Evolutionary conservation across 352 stramenopile genomes (phyloP).

Genomic region (Phytophthora podocarpi): DNA sequence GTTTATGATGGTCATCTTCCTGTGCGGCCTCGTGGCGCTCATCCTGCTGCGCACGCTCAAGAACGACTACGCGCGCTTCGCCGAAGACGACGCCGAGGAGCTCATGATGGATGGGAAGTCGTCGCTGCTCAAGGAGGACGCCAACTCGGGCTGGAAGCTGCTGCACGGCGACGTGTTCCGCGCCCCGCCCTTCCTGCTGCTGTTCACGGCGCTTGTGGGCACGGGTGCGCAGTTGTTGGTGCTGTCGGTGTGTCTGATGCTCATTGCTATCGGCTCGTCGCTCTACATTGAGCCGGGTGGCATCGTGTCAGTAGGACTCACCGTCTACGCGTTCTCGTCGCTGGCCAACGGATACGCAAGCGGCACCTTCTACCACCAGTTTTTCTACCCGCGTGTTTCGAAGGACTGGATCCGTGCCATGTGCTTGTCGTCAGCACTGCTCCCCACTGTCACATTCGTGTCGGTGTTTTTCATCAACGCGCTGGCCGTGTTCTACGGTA

Average conservation of each 20-base stretch:
- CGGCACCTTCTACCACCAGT: slow-evolving; percentile 90
- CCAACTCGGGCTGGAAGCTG: slow-evolving; percentile 95
- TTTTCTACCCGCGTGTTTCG: slow-evolving; percentile 91
- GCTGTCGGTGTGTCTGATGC: slow-evolving; percentile 93
- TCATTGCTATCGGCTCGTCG: slow-evolving; percentile 95
- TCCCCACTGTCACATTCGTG: slow-evolving; percentile 82
- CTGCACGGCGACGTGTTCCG: slow-evolving; percentile 96
- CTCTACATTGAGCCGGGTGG: slow-evolving; percentile 97
- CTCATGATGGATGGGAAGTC: slow-evolving; percentile 86
- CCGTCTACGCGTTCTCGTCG: slow-evolving; percentile 95
- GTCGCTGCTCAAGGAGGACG: slow-evolving; percentile 80
- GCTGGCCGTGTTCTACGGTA: slow-evolving; percentile 80
- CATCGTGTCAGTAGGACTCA: slow-evolving; percentile 94
- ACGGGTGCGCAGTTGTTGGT: slow-evolving; percentile 96
- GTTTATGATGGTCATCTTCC: slow-evolving; percentile 98
- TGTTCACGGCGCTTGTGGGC: slow-evolving; percentile 96
- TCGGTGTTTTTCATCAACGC: slow-evolving; percentile 91
- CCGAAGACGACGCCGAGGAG: slow-evolving; percentile 86
- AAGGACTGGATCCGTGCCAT: slow-evolving; percentile 92
- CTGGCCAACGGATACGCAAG: slow-evolving; percentile 90
- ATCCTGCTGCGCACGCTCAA: slow-evolving; percentile 94
- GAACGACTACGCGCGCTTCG: slow-evolving; percentile 94
- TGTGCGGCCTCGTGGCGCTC: slow-evolving; percentile 93
- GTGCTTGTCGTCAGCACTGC: slow-evolving; percentile 76
- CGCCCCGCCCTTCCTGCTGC: slow-evolving; percentile 89